A percentile compares a stretch with the other conserved stretches of the same genome.
Evolutionary conservation across 176 grass and related monocot genomes (phyloP).

Genomic region (Themeda triandra): DNA sequence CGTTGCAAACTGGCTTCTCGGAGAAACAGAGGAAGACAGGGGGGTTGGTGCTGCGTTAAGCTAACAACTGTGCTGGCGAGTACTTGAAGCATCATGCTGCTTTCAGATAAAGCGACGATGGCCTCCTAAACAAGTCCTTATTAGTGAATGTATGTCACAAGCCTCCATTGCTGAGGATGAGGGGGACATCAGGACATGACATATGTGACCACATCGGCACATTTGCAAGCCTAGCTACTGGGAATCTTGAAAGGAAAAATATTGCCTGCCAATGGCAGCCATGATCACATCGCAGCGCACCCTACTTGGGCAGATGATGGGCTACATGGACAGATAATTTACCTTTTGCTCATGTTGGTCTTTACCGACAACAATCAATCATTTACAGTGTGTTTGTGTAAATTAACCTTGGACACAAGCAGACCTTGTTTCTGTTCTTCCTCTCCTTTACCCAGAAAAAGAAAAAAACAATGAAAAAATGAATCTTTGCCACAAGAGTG

Average conservation of each 20-base stretch:
- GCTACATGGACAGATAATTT: slow-evolving; percentile 31
- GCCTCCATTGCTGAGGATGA: slow-evolving; percentile 3
- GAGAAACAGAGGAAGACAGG: background rate
- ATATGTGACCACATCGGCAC: background rate
- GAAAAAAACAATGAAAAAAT: slow-evolving; percentile 30
- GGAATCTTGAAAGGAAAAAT: background rate
- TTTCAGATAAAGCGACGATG: background rate
- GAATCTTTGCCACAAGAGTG: slow-evolving; percentile 26
- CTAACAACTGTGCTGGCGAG: background rate
- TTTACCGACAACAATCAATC: slow-evolving; percentile 26
- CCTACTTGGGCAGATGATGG: background rate
- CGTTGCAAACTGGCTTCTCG: background rate
- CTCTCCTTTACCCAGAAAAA: background rate
- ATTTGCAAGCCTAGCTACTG: background rate
- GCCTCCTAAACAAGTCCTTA: background rate
- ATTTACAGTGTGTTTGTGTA: slow-evolving; percentile 39
- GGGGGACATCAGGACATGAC: background rate
- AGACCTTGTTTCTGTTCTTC: slow-evolving; percentile 10
- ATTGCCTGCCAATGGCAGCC: background rate
- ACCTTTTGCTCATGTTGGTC: background rate
- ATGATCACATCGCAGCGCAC: background rate
- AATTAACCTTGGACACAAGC: slow-evolving; percentile 40
- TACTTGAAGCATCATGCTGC: background rate
- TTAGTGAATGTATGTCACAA: background rate
- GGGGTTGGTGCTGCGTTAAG: background rate